Base-by-base conservation (phyloP, 768 basidiomycete species). In the Lentinula lateritia region DNA sequence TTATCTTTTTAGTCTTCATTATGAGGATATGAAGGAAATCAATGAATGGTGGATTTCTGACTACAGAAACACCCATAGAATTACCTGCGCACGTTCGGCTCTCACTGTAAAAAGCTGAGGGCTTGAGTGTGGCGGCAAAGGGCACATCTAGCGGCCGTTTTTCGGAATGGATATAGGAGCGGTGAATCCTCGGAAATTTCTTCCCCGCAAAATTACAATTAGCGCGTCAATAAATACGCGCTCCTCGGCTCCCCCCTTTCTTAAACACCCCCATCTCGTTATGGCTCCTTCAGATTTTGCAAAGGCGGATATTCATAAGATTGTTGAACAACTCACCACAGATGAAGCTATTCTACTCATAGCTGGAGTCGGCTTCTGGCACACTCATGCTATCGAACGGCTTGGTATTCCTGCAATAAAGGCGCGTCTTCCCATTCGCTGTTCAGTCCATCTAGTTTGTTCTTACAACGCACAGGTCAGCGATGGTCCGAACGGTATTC, bases 281-380 rank as follows among this genome's bases (percentile, higher is more conserved):
- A 91, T 90, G 89, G 68, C 83, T 2, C 83, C 84, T 8, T 89
- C 89, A 34, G 84, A 87, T 68, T 89, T 92, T 66, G 83, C 85
- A 4, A 80, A 81, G 1, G 88, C 83, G 5, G 70, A 85, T 68
- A 76, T 92, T 52, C 75, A 81, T 63, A 78, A 84, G 50, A 74
- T 90, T 57, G 75, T 92, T 54, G 81, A 84, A n/a, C 75, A 83
- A 60, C 73, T 92, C 63, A 88, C 87, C 1, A 85, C 81, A 0
- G 89, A 90, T 41, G 91, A 92, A 67, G 86, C 89, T 0, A 89
- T 92, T 66, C 74, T 78, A 45, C 76, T 93, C 28, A 88, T 82
- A 6, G 87, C 87, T 1, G 90, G 89, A 16, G 87, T 86, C 18
- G 89, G 89, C 15, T 88, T 88, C 68, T 92, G 90, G 91, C 83